Base-by-base conservation (phyloP, 345 rosid genomes). In the Pelargonium nanum region DNA sequence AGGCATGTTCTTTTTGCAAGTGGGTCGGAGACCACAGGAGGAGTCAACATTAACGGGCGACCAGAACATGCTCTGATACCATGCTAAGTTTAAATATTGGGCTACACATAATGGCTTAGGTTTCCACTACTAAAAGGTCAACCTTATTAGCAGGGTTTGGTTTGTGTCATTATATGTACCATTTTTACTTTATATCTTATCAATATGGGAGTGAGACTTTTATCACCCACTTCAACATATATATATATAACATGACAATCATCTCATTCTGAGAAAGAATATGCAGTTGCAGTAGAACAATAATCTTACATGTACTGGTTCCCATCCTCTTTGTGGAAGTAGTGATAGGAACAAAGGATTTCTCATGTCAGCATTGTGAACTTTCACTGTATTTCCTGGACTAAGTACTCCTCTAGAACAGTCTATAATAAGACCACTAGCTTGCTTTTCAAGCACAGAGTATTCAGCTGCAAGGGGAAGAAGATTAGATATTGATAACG, bases 401-500 rank as follows among this genome's bases (percentile, higher is more conserved):
- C 52, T 25, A 70, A 85, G 69, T 74, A 85, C 68, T 59, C 93
- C 89, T 77, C 90, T 87, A 53, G 78, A 68, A 66, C 85, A 79
- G 61, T 80, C 79, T 72, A 74, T 58, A 64, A 74, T 79, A 76
- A 80, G 83, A 66, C 91, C 94, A 70, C 70, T 77, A 25, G 74
- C 70, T 78, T 74, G 90, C 86, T 60, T 78, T 78, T 89, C 90
- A 63, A 84, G 80, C 34, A 93, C 75, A 64, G 96, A 80, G 68
- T 81, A 93, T 72, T 87, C 96, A 68, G 91, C 87, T 30, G 69
- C 74, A 78, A 89, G 81, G 53, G 97, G 99, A 77, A 93, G 99
- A 75, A 76, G 84, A 67, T 79, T 87, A 74, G 85, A 67, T 66
- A 93, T 70, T 56, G 85, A 85, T 56, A 93, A 73, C 22, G 99